Evolutionary conservation across 1,284 basidiomycete species (phyloP), one percentile per base, ranked within the genome.

Genomic region (Ganoderma lucidum): DNA sequence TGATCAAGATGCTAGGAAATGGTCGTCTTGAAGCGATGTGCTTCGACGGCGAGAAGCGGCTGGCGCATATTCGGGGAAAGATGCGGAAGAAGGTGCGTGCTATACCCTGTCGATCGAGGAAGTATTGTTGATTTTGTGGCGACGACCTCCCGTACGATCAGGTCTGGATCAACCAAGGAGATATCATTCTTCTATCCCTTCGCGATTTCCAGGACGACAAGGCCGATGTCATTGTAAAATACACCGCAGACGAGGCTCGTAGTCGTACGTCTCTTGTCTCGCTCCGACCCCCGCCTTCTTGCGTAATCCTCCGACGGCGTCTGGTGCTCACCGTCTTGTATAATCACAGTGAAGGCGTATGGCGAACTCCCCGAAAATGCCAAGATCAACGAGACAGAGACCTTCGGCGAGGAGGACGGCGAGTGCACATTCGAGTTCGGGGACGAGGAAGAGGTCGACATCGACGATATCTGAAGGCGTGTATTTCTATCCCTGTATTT

Each of bases 111-210:
- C 23, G 12, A 61, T 42, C 10, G 5, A 61, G 23, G 59, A 42
- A 42, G 59, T n/a, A 41, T 30, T 17, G 19, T 23, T 61, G 10
- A 61, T 61, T 15, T 51, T 66, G 51, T 59, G 45, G 48, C 66
- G 53, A 42, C 44, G 3, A 19, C 35, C 19, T 9, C 37, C 23
- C 45, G 32, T 53, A n/a, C 66, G 30, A 58, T 42, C 76, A 98
- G 96, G 97, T 99, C 77, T 99, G 98, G 98, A 99, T 99, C 82
- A 98, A 98, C 80, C 95, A 97, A 78, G 98, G 98, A 76, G 98
- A 99, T 80, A 99, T 99, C 80, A 93, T 99, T 72, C 87, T 99
- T 58, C 86, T 99, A 51, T 99, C 97, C 39, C 88, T 99, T 65
- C 95, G 98, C 76, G 98, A 99, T 68, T 99, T 99, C 90, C 97